phyloP scores from a whole-genome alignment of 1,284 basidiomycete genomes.

The Ustilago loliicola region DNA sequence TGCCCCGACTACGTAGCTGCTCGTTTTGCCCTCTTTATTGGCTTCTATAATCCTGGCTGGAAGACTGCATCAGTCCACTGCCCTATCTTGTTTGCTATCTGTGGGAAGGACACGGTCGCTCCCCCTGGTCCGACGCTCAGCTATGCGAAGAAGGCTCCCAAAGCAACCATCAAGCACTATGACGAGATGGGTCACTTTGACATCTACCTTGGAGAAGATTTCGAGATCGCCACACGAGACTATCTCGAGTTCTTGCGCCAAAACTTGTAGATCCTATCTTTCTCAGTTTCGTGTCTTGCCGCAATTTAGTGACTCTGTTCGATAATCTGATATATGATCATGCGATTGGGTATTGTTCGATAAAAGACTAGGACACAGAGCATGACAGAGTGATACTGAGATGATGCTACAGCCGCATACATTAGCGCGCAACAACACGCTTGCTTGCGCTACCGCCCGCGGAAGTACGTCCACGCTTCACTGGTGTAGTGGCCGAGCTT shows the following conservation, averaged over 20 bases:
- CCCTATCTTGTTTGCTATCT: constrained; percentile 65
- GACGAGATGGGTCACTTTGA: constrained; percentile 60
- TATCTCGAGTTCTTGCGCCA: constrained; percentile 49
- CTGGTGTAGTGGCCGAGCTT: constrained; percentile 14
- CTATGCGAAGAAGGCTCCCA: constrained; percentile 56
- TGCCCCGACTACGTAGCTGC: constrained; percentile 47
- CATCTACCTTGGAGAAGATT: constrained; percentile 58
- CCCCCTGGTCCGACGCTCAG: constrained; percentile 47
- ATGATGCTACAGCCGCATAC: neutral
- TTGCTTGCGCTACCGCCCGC: constrained; percentile 16
- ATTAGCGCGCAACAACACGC: constrained; percentile 1
- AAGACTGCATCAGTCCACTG: constrained; percentile 41
- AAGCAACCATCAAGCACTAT: constrained; percentile 48
- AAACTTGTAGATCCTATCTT: constrained; percentile 13
- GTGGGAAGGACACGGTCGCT: constrained; percentile 60
- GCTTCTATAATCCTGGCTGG: constrained; percentile 55
- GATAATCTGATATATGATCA: neutral
- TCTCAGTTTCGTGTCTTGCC: neutral
- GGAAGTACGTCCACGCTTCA: constrained; percentile 19
- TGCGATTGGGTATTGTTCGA: neutral
- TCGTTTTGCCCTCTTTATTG: constrained; percentile 50
- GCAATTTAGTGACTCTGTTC: neutral
- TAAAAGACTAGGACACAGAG: neutral
- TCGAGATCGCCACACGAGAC: constrained; percentile 48
- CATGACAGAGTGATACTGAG: neutral